A percentile compares a stretch with the other conserved stretches of the same genome.
Evolutionary conservation across 352 stramenopile species (phyloP).

Genomic region (Phytophthora sojae): DNA sequence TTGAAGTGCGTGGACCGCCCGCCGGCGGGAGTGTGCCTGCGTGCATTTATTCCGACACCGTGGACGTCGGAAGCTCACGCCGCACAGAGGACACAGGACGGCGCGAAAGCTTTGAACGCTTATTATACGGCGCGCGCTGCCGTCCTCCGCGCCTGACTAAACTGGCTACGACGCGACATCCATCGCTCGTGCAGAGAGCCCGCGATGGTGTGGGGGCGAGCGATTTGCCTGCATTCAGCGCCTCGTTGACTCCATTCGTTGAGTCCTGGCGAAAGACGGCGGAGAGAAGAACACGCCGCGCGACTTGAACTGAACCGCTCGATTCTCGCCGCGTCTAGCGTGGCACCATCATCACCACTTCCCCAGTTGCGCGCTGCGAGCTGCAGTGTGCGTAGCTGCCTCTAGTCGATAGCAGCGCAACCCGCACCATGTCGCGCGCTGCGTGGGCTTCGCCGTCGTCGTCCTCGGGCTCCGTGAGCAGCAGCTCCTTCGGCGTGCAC

Average conservation of each 20-base stretch:
- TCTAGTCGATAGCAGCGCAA: not conserved
- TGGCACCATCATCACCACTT: slow-evolving; percentile 1
- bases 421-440: slow-evolving; percentile 10
- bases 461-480: slow-evolving; percentile 15
- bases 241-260: slow-evolving; percentile 2
- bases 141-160: not conserved
- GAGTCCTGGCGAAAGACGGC: slow-evolving; percentile 12
- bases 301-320: slow-evolving; percentile 19
- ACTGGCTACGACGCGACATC: slow-evolving; percentile 9
- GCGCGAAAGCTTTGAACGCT: slow-evolving; percentile 23
- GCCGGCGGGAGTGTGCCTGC: not conserved
- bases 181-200: slow-evolving; percentile 14
- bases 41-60: not conserved
- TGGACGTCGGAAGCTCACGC: slow-evolving; percentile 17
- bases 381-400: not conserved
- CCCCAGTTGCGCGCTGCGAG: not conserved
- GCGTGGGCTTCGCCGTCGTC: slow-evolving; percentile 22
- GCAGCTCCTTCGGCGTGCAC: slow-evolving; percentile 27
- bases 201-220: slow-evolving; percentile 13
- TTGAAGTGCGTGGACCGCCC: not conserved
- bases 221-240: slow-evolving; percentile 29
- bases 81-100: slow-evolving; percentile 8
- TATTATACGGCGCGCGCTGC: not conserved
- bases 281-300: not conserved
- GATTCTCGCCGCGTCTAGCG: slow-evolving; percentile 9